A percentile compares a stretch with the other conserved stretches of the same genome.
Evolutionary conservation across 1,284 basidiomycete species (phyloP).

Genomic region (Tilletia indica): DNA sequence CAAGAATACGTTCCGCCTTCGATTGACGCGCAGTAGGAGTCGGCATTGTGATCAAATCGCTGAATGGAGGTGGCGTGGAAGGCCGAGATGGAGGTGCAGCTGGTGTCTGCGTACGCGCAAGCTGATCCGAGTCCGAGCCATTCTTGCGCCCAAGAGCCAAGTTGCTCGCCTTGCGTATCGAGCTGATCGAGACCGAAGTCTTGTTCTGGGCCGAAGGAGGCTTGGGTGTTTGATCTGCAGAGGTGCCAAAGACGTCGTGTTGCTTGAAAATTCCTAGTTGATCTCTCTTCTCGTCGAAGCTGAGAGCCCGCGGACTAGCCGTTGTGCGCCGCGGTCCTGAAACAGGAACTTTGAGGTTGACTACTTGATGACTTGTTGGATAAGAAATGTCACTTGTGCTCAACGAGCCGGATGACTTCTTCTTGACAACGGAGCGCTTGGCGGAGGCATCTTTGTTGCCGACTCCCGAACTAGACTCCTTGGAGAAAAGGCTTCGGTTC

Average conservation of each 20-base stretch:
- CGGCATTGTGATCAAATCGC: conserved; percentile 13
- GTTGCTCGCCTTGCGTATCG: neutral
- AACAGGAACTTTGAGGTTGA: neutral
- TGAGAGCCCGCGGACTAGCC: neutral
- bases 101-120: neutral
- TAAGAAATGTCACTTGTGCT: neutral
- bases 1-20: conserved; percentile 12
- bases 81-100: neutral
- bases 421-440: neutral
- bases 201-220: neutral
- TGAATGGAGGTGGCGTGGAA: conserved; percentile 5
- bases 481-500: neutral
- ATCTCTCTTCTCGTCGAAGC: neutral
- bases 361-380: neutral
- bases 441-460: neutral
- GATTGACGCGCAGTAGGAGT: conserved; percentile 6
- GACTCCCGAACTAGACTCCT: neutral
- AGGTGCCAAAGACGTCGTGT: neutral
- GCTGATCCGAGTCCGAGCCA: neutral
- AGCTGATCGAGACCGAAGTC: neutral
- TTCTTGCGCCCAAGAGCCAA: neutral
- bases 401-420: neutral
- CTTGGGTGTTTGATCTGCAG: neutral
- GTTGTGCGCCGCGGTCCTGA: neutral
- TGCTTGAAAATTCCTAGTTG: neutral